phyloP scores from a whole-genome alignment of 2,329 filamentous ascomycete genomes.

The Cladosporium sp. region DNA sequence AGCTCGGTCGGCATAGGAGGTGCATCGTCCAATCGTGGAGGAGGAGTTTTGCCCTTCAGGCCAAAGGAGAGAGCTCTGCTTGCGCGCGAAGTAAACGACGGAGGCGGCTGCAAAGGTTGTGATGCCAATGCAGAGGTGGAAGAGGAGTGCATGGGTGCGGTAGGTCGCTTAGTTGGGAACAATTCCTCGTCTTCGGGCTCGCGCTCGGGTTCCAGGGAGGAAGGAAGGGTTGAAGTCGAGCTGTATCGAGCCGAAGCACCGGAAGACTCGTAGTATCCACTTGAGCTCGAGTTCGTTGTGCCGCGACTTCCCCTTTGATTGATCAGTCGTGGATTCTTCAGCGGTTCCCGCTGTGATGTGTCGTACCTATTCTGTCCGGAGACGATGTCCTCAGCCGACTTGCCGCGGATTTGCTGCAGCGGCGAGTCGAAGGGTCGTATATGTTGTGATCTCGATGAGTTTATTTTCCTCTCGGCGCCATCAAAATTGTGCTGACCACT shows the following conservation, averaged over 20 bases:
- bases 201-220: constrained; percentile 46
- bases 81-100: constrained; percentile 37
- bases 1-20: constrained; percentile 3
- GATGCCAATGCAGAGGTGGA: constrained; percentile 32
- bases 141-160: constrained; percentile 38
- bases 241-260: constrained; percentile 48
- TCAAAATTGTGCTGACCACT: constrained; percentile 34
- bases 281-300: constrained; percentile 45
- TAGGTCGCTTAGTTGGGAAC: constrained; percentile 33
- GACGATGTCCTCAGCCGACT: constrained; percentile 31
- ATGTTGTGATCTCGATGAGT: constrained; percentile 21
- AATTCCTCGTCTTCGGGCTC: constrained; percentile 33
- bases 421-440: constrained; percentile 34
- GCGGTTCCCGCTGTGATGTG: not conserved
- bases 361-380: constrained; percentile 30
- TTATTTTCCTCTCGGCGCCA: constrained; percentile 15
- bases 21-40: constrained; percentile 2
- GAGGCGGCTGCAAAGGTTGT: constrained; percentile 28
- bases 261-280: constrained; percentile 38
- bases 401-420: constrained; percentile 29
- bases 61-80: constrained; percentile 53
- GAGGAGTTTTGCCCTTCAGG: constrained; percentile 25
- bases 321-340: constrained; percentile 28
- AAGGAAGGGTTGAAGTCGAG: constrained; percentile 53
- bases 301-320: constrained; percentile 45